Evolutionary conservation across 176 grass and related monocot genomes (phyloP), one percentile per base, ranked within the genome.

Genomic region (Puya raimondii): DNA sequence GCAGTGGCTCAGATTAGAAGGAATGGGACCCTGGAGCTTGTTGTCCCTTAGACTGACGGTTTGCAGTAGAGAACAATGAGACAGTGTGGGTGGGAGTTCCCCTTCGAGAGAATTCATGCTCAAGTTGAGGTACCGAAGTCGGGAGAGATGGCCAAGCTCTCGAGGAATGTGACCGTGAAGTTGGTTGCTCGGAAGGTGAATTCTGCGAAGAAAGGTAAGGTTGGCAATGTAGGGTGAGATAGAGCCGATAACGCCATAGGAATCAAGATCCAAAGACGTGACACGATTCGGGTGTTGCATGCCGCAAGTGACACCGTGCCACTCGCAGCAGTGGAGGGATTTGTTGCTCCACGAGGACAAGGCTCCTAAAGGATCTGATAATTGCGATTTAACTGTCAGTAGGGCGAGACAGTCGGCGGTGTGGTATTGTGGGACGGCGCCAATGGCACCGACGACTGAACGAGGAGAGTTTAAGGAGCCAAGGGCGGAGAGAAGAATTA

Each of bases 301-400:
- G 59, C 48, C 33, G 64, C 87, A 90, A 22, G 65, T 51, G 11
- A 90, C 87, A 3, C 83, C 87, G 47, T 15, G 63, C 88, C 88
- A 91, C 14, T 23, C 57, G 73, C 88, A 91, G 73, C 78, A 78
- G 18, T 80, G 10, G 16, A 69, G 66, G 48, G 88, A 78, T 33
- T 11, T 64, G 3, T 74, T 79, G 66, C 9, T 80, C 87, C 87
- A 90, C 1, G 83, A 80, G 50, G 18, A 53, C 50, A 90, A 76
- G 14, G 74, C 80, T 71, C 76, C 70, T 2, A 23, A 15, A 1
- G 73, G 66, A 48, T 84, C 80, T 7, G 77, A 78, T 14, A 86
- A 48, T 15, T 83, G 77, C 14, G 80, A 81, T 66, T 84, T 81
- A 77, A 91, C 23, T 23, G 23, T 23, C 23, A 23, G 23, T 0